Evolutionary conservation across 2,329 filamentous ascomycete species (phyloP).

Genomic region (Aspergillus pseudotamarii): DNA sequence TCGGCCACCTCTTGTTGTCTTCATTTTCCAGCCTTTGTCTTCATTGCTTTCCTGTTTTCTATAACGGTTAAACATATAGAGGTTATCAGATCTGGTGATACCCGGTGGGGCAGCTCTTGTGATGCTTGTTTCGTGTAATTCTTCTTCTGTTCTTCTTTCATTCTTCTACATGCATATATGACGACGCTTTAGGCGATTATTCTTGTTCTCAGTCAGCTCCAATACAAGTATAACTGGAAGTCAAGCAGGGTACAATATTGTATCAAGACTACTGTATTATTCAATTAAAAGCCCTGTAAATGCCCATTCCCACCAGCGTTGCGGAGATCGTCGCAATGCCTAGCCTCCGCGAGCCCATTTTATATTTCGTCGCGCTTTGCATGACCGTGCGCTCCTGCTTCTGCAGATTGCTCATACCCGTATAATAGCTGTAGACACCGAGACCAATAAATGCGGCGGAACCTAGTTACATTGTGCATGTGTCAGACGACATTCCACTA

Average conservation of each 20-base stretch:
- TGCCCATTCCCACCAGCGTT: conserved; percentile 68
- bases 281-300: conserved; percentile 68
- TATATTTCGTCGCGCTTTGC: conserved; percentile 69
- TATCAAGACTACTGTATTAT: neutral
- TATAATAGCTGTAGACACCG: conserved; percentile 75
- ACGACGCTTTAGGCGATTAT: neutral
- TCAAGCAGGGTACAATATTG: neutral
- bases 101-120: conserved; percentile 37
- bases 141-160: conserved; percentile 10
- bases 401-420: conserved; percentile 71
- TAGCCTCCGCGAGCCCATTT: conserved; percentile 69
- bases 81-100: conserved; percentile 39
- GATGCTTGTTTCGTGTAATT: conserved; percentile 17
- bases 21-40: conserved; percentile 11
- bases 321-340: conserved; percentile 71
- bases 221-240: neutral
- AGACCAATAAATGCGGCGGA: conserved; percentile 75
- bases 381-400: conserved; percentile 65
- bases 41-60: conserved; percentile 15
- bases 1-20: conserved; percentile 13
- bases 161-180: conserved; percentile 6
- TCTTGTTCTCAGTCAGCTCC: neutral
- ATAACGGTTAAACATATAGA: conserved; percentile 36
- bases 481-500: conserved; percentile 13
- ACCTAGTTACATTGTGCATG: conserved; percentile 52